Base-by-base conservation (phyloP, 306 rosid species). In the Aeschynomene evenia region DNA sequence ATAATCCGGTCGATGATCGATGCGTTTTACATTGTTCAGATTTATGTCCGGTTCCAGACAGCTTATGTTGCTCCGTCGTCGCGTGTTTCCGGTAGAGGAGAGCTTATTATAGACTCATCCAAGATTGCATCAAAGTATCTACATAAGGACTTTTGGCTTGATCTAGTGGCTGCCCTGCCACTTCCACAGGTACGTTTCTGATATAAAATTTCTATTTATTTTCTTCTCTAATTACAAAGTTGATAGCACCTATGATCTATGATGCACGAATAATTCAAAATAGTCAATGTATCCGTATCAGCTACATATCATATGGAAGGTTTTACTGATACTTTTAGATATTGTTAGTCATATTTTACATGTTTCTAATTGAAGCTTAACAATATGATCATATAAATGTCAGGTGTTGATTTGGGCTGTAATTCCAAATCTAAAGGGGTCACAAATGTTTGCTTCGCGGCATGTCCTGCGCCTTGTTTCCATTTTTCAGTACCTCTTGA, bases 1-100 rank as follows among this genome's bases (percentile, higher is more conserved):
- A 34, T 86, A 40, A 62, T 86, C 40, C 79, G 88, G 54, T 40
- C 91, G 13, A 12, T 81, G 70, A 73, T 73, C 57, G 91, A 86
- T 78, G 82, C 79, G 12, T 83, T 86, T 76, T 86, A 80, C 71
- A 52, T 86, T 54, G 11, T 86, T 79, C 88, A 78, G 72, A 86
- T 83, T 69, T 81, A 72, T 75, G 51, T 86, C 55, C 64, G 75
- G 66, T 86, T 86, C 73, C 83, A 74, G 43, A 86, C 84, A 2
- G 91, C 91, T 60, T 86, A 81, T 70, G 42, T 83, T 24, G 88
- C 84, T 42, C 84, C 91, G 55, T 83, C 91, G 15, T 86, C 91
- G 76, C 86, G 86, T 12, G 88, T 86, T 54, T 83, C 75, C 73
- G 91, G 91, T 28, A 78, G 91, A 81, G 88, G 91, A 70, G 91